Conservation (phyloP, 1,284 basidiomycete genomes). For the Hemileia vastatrix region DNA sequence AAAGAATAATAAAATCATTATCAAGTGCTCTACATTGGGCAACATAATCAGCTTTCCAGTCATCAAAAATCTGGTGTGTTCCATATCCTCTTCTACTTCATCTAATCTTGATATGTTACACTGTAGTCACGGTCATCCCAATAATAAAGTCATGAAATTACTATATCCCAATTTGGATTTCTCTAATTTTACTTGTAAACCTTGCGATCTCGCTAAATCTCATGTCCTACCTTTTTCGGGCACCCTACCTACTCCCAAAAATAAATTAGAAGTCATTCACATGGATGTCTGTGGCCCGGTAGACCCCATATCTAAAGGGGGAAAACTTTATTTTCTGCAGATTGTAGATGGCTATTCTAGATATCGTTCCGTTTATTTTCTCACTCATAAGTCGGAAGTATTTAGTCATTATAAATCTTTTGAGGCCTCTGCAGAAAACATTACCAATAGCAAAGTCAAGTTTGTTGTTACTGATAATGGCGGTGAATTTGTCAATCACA, state of each 20-base stretch:
- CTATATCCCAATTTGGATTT: too few relatives aligned
- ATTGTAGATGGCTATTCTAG: background rate
- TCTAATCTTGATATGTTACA: too few relatives aligned
- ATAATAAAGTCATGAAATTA: too few relatives aligned
- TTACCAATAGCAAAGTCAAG: too few relatives aligned
- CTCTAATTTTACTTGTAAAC: background rate
- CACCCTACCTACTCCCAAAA: background rate
- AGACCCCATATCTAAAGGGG: background rate
- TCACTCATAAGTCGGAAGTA: background rate
- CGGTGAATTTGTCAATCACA: background rate
- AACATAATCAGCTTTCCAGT: too few relatives aligned
- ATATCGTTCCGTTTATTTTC: constrained; percentile 1
- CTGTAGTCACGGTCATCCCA: constrained; percentile 7
- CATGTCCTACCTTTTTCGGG: background rate
- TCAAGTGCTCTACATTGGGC: too few relatives aligned
- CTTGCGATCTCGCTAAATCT: background rate
- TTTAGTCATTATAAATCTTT: too few relatives aligned
- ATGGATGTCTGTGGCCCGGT: background rate
- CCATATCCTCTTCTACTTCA: too few relatives aligned
- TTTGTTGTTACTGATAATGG: constrained; percentile 15
- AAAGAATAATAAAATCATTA: too few relatives aligned
- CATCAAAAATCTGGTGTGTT: too few relatives aligned
- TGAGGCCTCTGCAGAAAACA: too few relatives aligned
- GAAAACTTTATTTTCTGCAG: background rate
- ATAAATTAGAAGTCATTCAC: background rate